Percentiles rank a stretch among this genome's conserved stretches.
phyloP scores from a whole-genome alignment of 2,329 filamentous ascomycete genomes.

The Penicillium sp. region DNA sequence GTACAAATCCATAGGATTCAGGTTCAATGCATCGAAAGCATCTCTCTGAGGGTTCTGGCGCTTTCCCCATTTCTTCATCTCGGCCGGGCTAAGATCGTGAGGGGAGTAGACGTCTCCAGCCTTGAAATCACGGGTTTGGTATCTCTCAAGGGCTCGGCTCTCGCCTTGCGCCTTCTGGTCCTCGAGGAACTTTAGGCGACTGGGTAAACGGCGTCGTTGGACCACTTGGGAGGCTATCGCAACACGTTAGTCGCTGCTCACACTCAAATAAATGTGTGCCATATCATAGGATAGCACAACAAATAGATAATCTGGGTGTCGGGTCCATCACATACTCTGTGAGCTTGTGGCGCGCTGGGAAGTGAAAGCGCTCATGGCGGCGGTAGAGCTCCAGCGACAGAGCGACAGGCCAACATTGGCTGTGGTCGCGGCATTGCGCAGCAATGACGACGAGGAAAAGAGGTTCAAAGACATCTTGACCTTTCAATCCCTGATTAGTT shows the following conservation, averaged over 20 bases:
- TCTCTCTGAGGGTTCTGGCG: conserved; percentile 60
- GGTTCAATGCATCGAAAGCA: conserved; percentile 73
- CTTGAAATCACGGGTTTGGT: conserved; percentile 66
- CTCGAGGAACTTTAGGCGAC: conserved; percentile 36
- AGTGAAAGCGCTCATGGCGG: conserved; percentile 29
- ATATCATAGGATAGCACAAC: neutral
- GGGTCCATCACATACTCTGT: conserved; percentile 23
- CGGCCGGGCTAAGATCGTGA: conserved; percentile 74
- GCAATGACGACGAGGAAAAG: conserved; percentile 28
- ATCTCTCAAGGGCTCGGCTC: conserved; percentile 40
- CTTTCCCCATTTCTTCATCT: conserved; percentile 79
- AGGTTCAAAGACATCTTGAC: conserved; percentile 32
- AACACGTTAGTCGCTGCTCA: neutral
- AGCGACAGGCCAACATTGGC: conserved; percentile 24
- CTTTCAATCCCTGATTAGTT: neutral
- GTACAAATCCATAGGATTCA: conserved; percentile 83
- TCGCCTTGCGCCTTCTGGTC: conserved; percentile 41
- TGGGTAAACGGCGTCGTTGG: conserved; percentile 30
- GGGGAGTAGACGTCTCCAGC: conserved; percentile 86
- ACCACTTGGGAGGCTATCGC: conserved; percentile 22
- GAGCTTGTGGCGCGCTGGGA: conserved; percentile 23
- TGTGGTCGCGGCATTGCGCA: conserved; percentile 23
- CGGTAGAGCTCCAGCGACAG: conserved; percentile 39
- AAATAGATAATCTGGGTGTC: neutral
- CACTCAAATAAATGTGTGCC: neutral